These are phyloP conservation scores for Candida palmyrensis DNA, from an alignment of 805 yeast genomes.

Conservation along the genomic window DNA sequence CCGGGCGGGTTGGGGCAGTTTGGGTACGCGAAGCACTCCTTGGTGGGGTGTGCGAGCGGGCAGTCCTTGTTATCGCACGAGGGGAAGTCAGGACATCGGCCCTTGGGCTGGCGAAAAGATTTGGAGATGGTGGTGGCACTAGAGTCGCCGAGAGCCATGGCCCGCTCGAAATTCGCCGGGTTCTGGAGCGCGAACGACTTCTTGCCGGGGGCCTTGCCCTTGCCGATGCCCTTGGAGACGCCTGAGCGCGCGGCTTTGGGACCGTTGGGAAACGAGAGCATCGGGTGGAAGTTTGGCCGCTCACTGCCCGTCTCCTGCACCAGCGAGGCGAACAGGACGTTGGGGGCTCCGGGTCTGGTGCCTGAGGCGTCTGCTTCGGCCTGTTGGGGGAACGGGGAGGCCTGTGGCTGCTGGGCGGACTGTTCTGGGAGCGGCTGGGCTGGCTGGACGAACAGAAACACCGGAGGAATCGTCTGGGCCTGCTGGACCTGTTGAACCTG, in stretches of 20 bases:
- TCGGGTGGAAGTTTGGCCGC: constrained; percentile 5
- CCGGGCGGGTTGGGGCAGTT: constrained; percentile 77
- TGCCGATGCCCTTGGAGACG: constrained; percentile 1
- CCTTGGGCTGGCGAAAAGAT: constrained; percentile 46
- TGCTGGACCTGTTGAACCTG: constrained; percentile 2
- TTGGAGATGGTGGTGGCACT: constrained; percentile 21
- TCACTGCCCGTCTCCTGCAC: not conserved
- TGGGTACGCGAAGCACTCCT: constrained; percentile 67
- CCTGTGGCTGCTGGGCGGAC: not conserved
- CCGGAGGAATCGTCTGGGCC: not conserved
- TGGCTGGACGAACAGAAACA: not conserved
- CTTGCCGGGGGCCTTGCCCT: not conserved
- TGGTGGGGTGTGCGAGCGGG: constrained; percentile 75
- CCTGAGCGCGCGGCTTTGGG: constrained; percentile 1
- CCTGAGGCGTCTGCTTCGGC: not conserved
- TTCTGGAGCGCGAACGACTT: constrained; percentile 16
- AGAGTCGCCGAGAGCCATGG: constrained; percentile 29
- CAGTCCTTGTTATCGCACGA: constrained; percentile 68
- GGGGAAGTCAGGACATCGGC: constrained; percentile 69
- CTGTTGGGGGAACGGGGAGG: not conserved
- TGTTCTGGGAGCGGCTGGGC: not conserved
- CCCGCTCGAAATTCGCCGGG: constrained; percentile 37
- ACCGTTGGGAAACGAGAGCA: constrained; percentile 3
- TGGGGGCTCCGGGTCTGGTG: not conserved
- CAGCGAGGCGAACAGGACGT: not conserved